Base-by-base conservation (phyloP, 345 rosid genomes). In the Heritiera fomes region DNA sequence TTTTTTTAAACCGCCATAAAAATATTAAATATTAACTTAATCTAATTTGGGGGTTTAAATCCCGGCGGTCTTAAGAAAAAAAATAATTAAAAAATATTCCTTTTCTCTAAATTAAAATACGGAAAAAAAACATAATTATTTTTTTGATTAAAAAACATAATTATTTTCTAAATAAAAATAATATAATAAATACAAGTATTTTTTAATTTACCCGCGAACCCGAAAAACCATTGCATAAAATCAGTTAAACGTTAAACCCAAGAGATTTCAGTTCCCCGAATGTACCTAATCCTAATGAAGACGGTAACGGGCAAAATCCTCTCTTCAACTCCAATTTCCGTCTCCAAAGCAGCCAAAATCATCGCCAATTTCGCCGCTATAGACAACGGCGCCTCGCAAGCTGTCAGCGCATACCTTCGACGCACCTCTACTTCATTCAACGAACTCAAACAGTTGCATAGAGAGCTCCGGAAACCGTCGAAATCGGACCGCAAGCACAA, bases 361-460 rank as follows among this genome's bases (percentile, higher is more conserved):
- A 69, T 78, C 6, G 1, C 68, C 59, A 78, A 78, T 1, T 69
- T 78, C 68, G n/a, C 68, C 69, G 60, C 56, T 11, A 58, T 47
- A 1, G 80, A 78, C 40, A 78, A 69, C 68, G 75, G 75, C 47
- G 68, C 80, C 12, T 78, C 80, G 50, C 75, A 69, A 45, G 80
- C 75, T 0, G 20, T 78, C 40, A 43, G 67, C 34, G 80, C 75
- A 20, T 78, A 78, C 59, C 66, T 69, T 43, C 69, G 80, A 17
- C 80, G 80, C 20, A 11, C 69, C 68, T 56, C 69, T 8, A 58
- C 56, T 10, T 56, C 75, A 8, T 78, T 78, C 75, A 70, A n/a
- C 32, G 80, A 78, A 45, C 67, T 78, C 32, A 78, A 55, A 43
- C 75, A 70, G 68, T 43, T 78, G 28, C 80, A 78, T 15, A 45